Evolutionary conservation across 2,329 filamentous ascomycete genomes (phyloP), one percentile per base, ranked within the genome.

Genomic region (Daldinia sp.): DNA sequence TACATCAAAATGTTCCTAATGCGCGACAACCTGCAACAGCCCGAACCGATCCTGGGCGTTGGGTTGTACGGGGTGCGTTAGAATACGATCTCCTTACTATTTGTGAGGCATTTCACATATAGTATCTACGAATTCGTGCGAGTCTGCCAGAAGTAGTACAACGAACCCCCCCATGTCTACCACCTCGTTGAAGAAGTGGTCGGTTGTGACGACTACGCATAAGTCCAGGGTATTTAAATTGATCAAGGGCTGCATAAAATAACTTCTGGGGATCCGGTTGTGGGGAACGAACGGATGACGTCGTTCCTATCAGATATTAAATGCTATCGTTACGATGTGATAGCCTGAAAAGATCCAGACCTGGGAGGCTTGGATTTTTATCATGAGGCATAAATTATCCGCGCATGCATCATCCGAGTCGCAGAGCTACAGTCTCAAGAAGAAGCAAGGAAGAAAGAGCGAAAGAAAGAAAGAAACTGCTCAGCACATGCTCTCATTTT

Each of bases 1-100:
- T 59, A 61, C 56, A 60, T 63, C 29, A 50, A 64, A 67, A 67
- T 52, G 58, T 50, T 67, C 61, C 64, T 67, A 67, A 67, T 64
- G 58, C 61, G 61, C 64, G 58, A 67, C 61, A 64, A 45, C 39
- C 49, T 63, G 55, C 65, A 63, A 66, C 52, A 49, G 21, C 54
- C 58, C 65, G 56, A 65, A 61, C 50, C 56, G 63, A 63, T 52
- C 56, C 65, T 61, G 47, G 57, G 32, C 50, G 15, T 58, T 58
- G 56, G 62, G 62, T 65, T 41, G 59, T 52, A 68, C 65, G 51
- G 34, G 30, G 52, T 15, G 43, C 45, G 58, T 19, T 39, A 37
- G 49, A 61, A 67, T 64, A 64, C 55, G 58, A 57, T 59, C 55
- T 64, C 59, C 39, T 55, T 34, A 61, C 52, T 66, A 61, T 58